Base-by-base conservation (phyloP, 345 rosid species). In the Tarenaya hassleriana region DNA sequence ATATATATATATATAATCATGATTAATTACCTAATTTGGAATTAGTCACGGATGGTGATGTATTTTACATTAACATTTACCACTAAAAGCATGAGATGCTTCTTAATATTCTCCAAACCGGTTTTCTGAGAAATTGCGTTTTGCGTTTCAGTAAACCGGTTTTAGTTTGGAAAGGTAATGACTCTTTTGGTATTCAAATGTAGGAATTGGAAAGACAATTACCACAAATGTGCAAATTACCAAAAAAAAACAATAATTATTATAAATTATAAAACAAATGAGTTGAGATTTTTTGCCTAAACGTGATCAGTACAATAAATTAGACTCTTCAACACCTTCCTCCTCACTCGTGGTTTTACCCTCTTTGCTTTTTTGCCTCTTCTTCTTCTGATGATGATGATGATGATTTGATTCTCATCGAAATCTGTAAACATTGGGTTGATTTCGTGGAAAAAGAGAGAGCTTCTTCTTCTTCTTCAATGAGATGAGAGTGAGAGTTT, bases 81-180 rank as follows among this genome's bases (percentile, higher is more conserved):
- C 29, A 56, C 29, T 32, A 14, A 59, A 53, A 38, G 70, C 64
- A 52, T 55, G 60, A 66, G 39, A 66, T 51, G 50, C 58, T 55
- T 45, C 19, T 53, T 54, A 50, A 39, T 59, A 55, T 27, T 31
- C 46, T 29, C 11, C 38, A 64, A 46, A 59, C 59, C 58, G 55
- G 60, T 58, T 24, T 24, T 5, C 29, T 2, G 13, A 11, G 27
- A 50, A 58, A 57, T 0, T 50, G 45, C 17, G 57, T 55, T 54
- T 1, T 0, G 43, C 55, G 61, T 51, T 58, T 57, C 29, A n/a
- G n/a, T 5, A 24, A 24, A 24, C 29, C 29, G 29, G 29, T 11
- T 7, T 34, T 24, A 13, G 41, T 34, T 21, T 47, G 56, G 66
- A 48, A 53, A 59, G 33, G 46, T 37, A 47, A 66, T 66, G 16